Percentiles rank a stretch among this genome's conserved stretches.
Evolutionary conservation across 139 green algal species (phyloP).

Genomic region (Zygnema cylindricum): DNA sequence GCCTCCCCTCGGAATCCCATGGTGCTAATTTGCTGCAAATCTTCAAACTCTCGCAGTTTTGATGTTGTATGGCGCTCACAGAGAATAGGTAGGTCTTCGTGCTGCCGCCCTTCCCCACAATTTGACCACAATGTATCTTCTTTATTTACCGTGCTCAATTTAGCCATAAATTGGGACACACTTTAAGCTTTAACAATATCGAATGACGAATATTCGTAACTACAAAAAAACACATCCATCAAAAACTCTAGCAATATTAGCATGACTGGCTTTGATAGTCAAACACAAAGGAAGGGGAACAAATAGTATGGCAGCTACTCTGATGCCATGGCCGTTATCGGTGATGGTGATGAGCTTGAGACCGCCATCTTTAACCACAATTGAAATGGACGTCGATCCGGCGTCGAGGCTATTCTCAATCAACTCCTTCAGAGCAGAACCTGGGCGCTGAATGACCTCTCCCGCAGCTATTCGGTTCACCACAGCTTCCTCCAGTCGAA

Average conservation of each 20-base stretch:
- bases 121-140: background rate
- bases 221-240: no score
- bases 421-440: conserved; percentile 93
- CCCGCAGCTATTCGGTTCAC: conserved; percentile 96
- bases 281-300: no score
- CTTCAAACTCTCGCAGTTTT: conserved; percentile 89
- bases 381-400: conserved; percentile 74
- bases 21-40: conserved; percentile 84
- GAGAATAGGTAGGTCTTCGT: conserved; percentile 84
- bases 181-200: no score
- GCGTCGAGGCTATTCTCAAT: conserved; percentile 97
- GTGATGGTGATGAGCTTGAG: conserved; percentile 89
- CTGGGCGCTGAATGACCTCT: conserved; percentile 81
- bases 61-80: conserved; percentile 91
- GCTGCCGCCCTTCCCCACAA: conserved; percentile 56
- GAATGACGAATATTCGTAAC: no score
- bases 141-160: no score
- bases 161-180: no score
- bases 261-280: no score
- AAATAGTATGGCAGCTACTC: no score
- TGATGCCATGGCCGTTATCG: conserved; percentile 91
- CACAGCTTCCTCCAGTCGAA: conserved; percentile 76
- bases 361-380: conserved; percentile 91
- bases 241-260: no score
- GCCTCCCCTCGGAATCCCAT: conserved; percentile 96